These are phyloP conservation scores for Ceratocystis colombiana DNA, from an alignment of 2,329 filamentous ascomycete genomes.

Conservation along the genomic window DNA sequence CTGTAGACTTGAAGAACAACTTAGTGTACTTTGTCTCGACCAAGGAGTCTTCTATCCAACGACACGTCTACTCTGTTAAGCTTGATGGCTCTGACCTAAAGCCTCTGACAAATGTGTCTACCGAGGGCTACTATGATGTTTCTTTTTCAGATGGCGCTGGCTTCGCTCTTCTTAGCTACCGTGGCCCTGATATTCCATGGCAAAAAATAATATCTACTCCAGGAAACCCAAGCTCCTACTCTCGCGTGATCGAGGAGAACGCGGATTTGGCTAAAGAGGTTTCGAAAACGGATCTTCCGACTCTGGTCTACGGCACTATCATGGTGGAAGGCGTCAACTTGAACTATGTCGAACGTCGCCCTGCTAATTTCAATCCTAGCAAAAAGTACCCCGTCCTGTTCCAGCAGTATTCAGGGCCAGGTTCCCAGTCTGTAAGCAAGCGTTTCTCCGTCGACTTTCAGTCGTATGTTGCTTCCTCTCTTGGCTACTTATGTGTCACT, in stretches of 20 bases:
- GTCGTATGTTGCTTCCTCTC: slow-evolving; percentile 68
- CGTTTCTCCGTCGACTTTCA: slow-evolving; percentile 80
- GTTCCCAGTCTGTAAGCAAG: slow-evolving; percentile 79
- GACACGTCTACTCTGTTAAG: slow-evolving; percentile 83
- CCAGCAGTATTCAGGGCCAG: slow-evolving; percentile 86
- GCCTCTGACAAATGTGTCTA: slow-evolving; percentile 61
- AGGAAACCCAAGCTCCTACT: slow-evolving; percentile 52
- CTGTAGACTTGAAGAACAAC: slow-evolving; percentile 74
- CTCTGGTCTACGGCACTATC: slow-evolving; percentile 71
- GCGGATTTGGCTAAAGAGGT: slow-evolving; percentile 56
- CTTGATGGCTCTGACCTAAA: slow-evolving; percentile 66
- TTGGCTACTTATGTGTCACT: slow-evolving; percentile 91
- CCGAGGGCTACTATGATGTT: slow-evolving; percentile 67
- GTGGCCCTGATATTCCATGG: slow-evolving; percentile 77
- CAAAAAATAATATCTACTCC: slow-evolving; percentile 84
- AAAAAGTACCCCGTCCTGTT: slow-evolving; percentile 92
- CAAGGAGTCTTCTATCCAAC: slow-evolving; percentile 76
- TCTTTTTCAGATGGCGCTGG: slow-evolving; percentile 77
- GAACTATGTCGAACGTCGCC: slow-evolving; percentile 71
- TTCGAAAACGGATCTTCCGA: slow-evolving; percentile 68
- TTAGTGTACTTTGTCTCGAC: slow-evolving; percentile 85
- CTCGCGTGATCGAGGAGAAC: slow-evolving; percentile 71
- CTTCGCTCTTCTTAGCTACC: slow-evolving; percentile 74
- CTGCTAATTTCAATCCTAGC: slow-evolving; percentile 73
- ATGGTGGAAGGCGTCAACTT: slow-evolving; percentile 68